Evolutionary conservation across 2,329 filamentous ascomycete genomes (phyloP).

Genomic region (Leptographium radiaticola): DNA sequence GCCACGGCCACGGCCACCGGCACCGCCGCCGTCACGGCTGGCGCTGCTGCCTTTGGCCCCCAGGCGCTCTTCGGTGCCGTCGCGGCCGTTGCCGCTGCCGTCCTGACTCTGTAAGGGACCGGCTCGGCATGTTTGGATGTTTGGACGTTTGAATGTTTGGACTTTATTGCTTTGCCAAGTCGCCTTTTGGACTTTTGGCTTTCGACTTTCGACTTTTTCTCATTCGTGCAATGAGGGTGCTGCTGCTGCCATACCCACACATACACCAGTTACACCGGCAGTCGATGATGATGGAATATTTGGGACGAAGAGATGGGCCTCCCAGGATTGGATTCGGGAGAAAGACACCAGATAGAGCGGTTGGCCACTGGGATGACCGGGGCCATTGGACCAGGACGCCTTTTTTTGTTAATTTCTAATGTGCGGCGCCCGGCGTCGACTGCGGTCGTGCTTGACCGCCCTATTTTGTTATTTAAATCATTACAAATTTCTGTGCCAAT

Average conservation of each 20-base stretch:
- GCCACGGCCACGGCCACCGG: background rate
- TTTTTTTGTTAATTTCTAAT: conserved; percentile 2
- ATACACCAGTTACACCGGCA: too few species aligned
- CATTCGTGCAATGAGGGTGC: too few species aligned
- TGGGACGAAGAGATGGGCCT: background rate
- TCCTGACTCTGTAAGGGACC: conserved; percentile 9
- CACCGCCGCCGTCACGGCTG: conserved; percentile 5
- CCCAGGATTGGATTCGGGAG: background rate
- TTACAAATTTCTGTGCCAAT: too few species aligned
- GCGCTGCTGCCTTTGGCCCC: conserved; percentile 5
- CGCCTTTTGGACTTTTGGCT: too few species aligned
- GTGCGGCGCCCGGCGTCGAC: too few species aligned
- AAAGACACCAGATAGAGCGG: background rate
- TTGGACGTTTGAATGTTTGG: too few species aligned
- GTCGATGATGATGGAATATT: too few species aligned
- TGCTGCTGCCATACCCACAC: too few species aligned
- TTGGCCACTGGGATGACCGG: background rate
- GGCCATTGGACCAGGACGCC: background rate
- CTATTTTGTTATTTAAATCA: too few species aligned
- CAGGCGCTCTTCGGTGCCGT: conserved; percentile 8
- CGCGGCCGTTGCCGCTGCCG: conserved; percentile 10
- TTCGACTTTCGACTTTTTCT: background rate
- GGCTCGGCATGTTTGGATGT: background rate
- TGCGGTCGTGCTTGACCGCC: background rate
- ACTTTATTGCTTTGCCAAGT: too few species aligned